Conservation (phyloP, 106 monocot species). For the Vanilla planifolia region DNA sequence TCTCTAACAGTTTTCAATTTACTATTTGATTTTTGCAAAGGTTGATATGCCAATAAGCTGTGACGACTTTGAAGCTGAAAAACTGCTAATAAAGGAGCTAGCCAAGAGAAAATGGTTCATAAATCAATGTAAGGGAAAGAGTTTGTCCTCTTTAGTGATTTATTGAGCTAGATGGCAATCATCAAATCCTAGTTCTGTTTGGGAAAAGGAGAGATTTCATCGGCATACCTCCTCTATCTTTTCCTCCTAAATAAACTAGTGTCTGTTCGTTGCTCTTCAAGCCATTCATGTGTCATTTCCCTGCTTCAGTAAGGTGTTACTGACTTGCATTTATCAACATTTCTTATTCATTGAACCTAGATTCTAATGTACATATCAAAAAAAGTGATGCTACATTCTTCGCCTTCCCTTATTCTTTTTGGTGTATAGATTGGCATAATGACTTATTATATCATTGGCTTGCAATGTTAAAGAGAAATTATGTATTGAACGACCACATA, state of each 20-base stretch:
- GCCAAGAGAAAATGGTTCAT: too few relatives aligned
- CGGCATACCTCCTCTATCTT: neutral
- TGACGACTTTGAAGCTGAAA: too few relatives aligned
- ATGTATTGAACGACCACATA: neutral
- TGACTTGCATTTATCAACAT: neutral
- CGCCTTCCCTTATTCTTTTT: neutral
- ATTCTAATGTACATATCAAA: neutral
- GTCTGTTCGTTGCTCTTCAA: neutral
- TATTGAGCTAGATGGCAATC: neutral
- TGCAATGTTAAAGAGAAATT: neutral
- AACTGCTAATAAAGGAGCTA: too few relatives aligned
- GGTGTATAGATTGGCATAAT: neutral
- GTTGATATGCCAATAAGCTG: too few relatives aligned
- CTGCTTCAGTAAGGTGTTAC: neutral
- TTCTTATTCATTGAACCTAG: neutral
- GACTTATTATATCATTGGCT: neutral
- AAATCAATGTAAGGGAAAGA: too few relatives aligned
- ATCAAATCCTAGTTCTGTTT: neutral
- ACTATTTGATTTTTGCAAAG: neutral
- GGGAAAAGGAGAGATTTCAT: neutral
- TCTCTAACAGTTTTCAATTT: too few relatives aligned
- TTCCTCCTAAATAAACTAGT: neutral
- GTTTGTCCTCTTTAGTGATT: too few relatives aligned
- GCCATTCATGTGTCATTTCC: neutral
- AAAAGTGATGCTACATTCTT: neutral